phyloP scores from a whole-genome alignment of 2,329 filamentous ascomycete genomes.

The Stemphylium beticola region DNA sequence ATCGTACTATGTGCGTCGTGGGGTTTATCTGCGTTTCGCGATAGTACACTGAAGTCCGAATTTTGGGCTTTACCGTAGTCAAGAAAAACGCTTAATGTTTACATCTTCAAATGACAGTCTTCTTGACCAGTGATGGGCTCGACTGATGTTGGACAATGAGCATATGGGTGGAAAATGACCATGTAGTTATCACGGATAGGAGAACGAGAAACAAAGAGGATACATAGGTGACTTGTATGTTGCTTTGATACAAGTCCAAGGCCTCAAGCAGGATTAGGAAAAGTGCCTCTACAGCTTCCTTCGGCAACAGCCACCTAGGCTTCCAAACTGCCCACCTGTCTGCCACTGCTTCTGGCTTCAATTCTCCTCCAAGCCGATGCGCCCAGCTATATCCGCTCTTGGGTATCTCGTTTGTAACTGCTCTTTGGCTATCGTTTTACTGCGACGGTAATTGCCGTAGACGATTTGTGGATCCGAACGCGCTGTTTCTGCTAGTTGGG shows the following conservation, averaged over 20 bases:
- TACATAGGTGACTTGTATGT: neutral
- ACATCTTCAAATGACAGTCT: slow-evolving; percentile 11
- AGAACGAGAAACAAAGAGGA: neutral
- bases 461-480: slow-evolving; percentile 1
- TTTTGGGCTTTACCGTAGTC: slow-evolving; percentile 16
- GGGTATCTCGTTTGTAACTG: slow-evolving; percentile 32
- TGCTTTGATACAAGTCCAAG: neutral
- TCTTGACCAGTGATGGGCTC: neutral
- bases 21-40: slow-evolving; percentile 12
- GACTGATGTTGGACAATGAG: neutral
- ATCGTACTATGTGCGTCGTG: slow-evolving; percentile 25
- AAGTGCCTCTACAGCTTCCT: neutral
- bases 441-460: neutral
- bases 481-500: slow-evolving; percentile 11
- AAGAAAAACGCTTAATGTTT: slow-evolving; percentile 36
- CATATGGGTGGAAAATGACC: neutral
- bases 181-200: too few species aligned
- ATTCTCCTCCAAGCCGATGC: neutral
- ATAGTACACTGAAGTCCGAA: slow-evolving; percentile 10
- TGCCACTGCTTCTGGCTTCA: neutral
- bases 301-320: neutral
- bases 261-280: neutral
- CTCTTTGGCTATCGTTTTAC: neutral
- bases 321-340: neutral
- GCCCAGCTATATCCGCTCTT: slow-evolving; percentile 8